Base-by-base conservation (phyloP, 2,329 filamentous ascomycete species). In the Exutisphaerella laricina region DNA sequence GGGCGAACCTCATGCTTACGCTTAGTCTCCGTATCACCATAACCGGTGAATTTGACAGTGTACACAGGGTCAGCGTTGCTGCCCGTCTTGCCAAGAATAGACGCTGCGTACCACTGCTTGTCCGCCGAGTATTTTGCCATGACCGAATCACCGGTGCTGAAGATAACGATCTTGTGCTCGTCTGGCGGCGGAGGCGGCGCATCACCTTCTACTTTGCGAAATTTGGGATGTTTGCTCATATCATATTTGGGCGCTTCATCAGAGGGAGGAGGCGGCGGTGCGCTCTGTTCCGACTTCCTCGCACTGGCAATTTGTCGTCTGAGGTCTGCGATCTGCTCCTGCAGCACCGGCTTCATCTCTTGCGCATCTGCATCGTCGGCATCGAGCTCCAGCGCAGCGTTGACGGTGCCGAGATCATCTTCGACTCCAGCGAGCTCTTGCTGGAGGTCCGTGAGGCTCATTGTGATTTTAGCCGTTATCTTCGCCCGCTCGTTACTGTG, bases 91-190 rank as follows among this genome's bases (percentile, higher is more conserved):
- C 85, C 89, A 39, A 88, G 90, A 65, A 98, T 94, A 58, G 87
- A 83, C 30, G 89, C 92, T 33, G 88, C 84, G 69, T 97, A 97
- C 69, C 89, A 96, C 17, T 78, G 78, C 60, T 85, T 88, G 66
- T 98, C 92, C 41, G 88, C 88, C 7, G 87, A 85, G 87, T 89
- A 98, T 67, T 90, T 89, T 34, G 90, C 92, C 65, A 92, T 74
- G 41, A 96, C 85, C 22, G 74, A 85, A 59, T 98, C 92, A 62
- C 95, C 95, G 53, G 95, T 86, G 44, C 84, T 79, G 68, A 89
- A 95, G 7, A 74, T 74, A 2, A 74, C 71, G 0, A 74, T 59
- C 38, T 45, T 51, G 21, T 51, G 63, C 46, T 56, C 70, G 56
- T 39, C 55, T 41, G 50, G 56, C 5, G 58, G 51, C 2, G 63